A percentile compares a stretch with the other conserved stretches of the same genome.
Conservation (phyloP, 2,329 filamentous ascomycete genomes). For the Alternaria sp. region DNA sequence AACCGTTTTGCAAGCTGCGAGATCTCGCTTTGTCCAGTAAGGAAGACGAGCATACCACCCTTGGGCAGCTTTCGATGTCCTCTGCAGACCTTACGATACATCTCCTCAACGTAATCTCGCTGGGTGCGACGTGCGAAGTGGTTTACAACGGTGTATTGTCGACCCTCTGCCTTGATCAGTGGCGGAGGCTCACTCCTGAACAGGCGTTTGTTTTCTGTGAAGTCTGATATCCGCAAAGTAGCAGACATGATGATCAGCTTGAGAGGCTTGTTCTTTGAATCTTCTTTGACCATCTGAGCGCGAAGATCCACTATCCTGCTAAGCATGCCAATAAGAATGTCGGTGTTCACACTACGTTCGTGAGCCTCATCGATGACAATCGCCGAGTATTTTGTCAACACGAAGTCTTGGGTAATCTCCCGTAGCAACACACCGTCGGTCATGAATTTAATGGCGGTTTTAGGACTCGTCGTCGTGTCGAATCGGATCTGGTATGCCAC, state of each 20-base stretch:
- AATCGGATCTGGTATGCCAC: conserved; percentile 95
- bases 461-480: conserved; percentile 78
- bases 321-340: conserved; percentile 96
- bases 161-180: conserved; percentile 85
- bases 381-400: conserved; percentile 86
- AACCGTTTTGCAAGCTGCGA: conserved; percentile 79
- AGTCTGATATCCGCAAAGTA: conserved; percentile 87
- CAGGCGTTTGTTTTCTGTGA: conserved; percentile 80
- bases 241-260: conserved; percentile 99
- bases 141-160: conserved; percentile 86
- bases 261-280: conserved; percentile 72
- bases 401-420: conserved; percentile 88
- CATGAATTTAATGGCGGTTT: conserved; percentile 97
- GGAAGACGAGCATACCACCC: conserved; percentile 89
- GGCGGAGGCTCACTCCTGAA: conserved; percentile 79
- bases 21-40: conserved; percentile 95
- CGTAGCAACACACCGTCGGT: conserved; percentile 94
- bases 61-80: conserved; percentile 90
- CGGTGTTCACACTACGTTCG: conserved; percentile 95
- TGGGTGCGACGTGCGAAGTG: conserved; percentile 87
- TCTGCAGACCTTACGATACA: conserved; percentile 82
- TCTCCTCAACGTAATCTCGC: conserved; percentile 88
- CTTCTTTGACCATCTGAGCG: conserved; percentile 73
- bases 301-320: conserved; percentile 89
- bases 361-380: conserved; percentile 97